Evolutionary conservation across 768 basidiomycete genomes (phyloP), one percentile per base, ranked within the genome.

Genomic region (Cantharellus cinnabarinus): DNA sequence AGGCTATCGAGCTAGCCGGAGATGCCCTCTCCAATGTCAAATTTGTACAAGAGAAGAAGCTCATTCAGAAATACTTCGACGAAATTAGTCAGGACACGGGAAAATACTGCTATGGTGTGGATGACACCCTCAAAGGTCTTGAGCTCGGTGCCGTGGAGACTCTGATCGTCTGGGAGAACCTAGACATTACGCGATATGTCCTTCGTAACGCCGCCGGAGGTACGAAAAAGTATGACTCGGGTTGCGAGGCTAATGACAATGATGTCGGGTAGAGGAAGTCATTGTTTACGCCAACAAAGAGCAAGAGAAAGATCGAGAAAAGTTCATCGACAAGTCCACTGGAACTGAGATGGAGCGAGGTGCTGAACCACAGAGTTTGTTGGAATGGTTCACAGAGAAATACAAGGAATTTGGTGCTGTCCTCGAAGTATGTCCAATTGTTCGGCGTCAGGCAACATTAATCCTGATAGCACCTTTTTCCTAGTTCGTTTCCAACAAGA

Each of bases 351-450:
- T 99, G 95, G 95, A 99, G 68, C 83, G 86, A 69, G 71, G 72
- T 4, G 66, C 65, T 2, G 95, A 99, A 64, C 82, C 95, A 1
- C 79, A 86, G 66, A 75, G 86, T 55, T 78, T 98, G 5, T 80
- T 99, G 61, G 95, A 99, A 70, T 98, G 95, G 95, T 90, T 98
- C 69, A 84, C 95, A 51, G 95, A 98, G 69, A 90, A 93, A 69
- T 99, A 98, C 77, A 91, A 89, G 70, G 89, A 94, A 48, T 98
- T 97, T 68, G 95, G 94, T 62, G 89, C 94, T 57, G 83, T 83
- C 64, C 81, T 97, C 62, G 90, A 93, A 63, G 69, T 69, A 52
- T 40, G 63, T 38, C 3, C 15, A n/a, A 7, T 29, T 44, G 3
- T 5, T 2, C 40, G 3, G 3, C 40, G 20, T 57, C 29, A n/a